phyloP scores from a whole-genome alignment of 805 yeast species.

The Kodamaea leandrae region DNA sequence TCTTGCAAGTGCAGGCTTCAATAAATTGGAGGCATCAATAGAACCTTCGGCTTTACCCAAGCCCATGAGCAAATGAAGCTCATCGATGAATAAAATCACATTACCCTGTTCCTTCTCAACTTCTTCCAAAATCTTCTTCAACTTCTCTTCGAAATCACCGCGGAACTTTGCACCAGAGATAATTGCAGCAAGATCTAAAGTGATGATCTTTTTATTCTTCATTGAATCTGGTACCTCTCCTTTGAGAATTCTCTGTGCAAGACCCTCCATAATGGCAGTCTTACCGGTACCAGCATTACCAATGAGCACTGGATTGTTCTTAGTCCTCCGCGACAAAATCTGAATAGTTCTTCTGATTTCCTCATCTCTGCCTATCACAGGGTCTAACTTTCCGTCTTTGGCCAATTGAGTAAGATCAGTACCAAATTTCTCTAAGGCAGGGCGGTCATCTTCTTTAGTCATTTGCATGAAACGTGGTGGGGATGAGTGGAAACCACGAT shows the following conservation, averaged over 20 bases:
- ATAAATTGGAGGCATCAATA: slow-evolving; percentile 89
- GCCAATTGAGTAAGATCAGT: slow-evolving; percentile 85
- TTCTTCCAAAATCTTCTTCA: slow-evolving; percentile 78
- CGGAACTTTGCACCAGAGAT: slow-evolving; percentile 94
- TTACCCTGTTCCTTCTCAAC: slow-evolving; percentile 75
- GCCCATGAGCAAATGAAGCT: slow-evolving; percentile 84
- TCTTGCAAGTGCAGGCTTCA: slow-evolving; percentile 92
- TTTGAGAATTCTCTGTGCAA: slow-evolving; percentile 87
- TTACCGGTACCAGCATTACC: slow-evolving; percentile 99
- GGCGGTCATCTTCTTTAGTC: slow-evolving; percentile 50
- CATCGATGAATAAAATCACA: slow-evolving; percentile 84
- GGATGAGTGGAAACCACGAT: slow-evolving; percentile 22
- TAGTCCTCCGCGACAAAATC: slow-evolving; percentile 86
- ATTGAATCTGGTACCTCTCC: slow-evolving; percentile 94
- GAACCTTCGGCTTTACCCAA: slow-evolving; percentile 93
- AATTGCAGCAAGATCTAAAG: slow-evolving; percentile 83
- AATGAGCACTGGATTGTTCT: slow-evolving; percentile 91
- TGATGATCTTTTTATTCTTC: slow-evolving; percentile 78
- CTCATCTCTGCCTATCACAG: slow-evolving; percentile 95
- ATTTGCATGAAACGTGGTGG: slow-evolving; percentile 28
- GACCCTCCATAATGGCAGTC: slow-evolving; percentile 94
- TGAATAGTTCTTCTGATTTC: slow-evolving; percentile 93
- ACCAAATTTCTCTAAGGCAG: slow-evolving; percentile 83
- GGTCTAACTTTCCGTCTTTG: slow-evolving; percentile 85
- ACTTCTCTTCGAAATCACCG: slow-evolving; percentile 93